A percentile compares a stretch with the other conserved stretches of the same genome.
Evolutionary conservation across 148 eudicot genomes (phyloP).

Genomic region (Amaranthus cruentus): DNA sequence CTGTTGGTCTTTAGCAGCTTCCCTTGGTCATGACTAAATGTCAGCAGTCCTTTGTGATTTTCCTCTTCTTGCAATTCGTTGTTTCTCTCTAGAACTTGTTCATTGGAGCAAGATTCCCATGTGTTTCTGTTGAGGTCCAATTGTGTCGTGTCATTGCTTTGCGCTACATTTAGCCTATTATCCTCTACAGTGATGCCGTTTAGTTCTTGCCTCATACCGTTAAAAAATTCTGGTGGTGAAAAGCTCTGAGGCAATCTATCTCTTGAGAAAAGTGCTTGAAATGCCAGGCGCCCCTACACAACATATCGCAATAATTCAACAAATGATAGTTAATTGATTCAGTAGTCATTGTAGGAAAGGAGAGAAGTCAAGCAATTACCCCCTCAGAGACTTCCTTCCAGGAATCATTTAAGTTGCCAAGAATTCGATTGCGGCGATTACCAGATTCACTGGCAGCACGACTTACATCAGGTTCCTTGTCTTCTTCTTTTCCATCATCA

Average conservation of each 20-base stretch:
- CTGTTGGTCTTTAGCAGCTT: constrained; percentile 49
- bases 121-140: constrained; percentile 52
- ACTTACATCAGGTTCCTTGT: constrained; percentile 44
- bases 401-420: constrained; percentile 45
- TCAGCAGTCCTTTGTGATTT: constrained; percentile 29
- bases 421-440: constrained; percentile 54
- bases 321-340: background rate
- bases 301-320: constrained; percentile 6
- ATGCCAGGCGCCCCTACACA: constrained; percentile 74
- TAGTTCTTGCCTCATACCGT: constrained; percentile 23
- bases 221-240: constrained; percentile 45
- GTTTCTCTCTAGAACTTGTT: constrained; percentile 27
- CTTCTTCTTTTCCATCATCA: constrained; percentile 40
- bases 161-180: constrained; percentile 22
- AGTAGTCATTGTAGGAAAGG: background rate
- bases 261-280: constrained; percentile 77
- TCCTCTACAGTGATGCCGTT: constrained; percentile 21
- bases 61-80: constrained; percentile 27
- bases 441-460: constrained; percentile 40
- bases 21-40: constrained; percentile 39
- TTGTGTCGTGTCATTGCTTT: constrained; percentile 29
- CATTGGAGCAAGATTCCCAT: constrained; percentile 33
- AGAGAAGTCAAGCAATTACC: constrained; percentile 36
- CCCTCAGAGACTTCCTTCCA: constrained; percentile 97
- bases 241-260: constrained; percentile 87